Percentiles rank a stretch among this genome's conserved stretches.
Conservation (phyloP, 495 filamentous ascomycete species). For the Jackrogersella multiformis region DNA sequence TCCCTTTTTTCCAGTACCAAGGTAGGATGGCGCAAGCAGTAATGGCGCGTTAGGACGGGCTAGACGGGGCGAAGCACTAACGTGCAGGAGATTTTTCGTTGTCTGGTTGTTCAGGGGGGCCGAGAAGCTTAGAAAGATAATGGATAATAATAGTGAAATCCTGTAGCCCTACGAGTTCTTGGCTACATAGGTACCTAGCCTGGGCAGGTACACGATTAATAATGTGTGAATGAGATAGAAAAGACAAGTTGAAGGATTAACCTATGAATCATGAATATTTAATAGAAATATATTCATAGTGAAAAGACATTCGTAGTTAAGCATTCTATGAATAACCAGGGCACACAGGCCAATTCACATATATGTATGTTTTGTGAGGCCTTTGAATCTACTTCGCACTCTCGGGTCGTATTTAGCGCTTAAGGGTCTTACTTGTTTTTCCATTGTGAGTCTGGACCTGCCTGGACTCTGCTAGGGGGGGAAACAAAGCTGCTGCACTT, state of each 20-base stretch:
- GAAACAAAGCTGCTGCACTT: slow-evolving; percentile 28
- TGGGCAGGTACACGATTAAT: no score
- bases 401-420: not conserved
- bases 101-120: slow-evolving; percentile 5
- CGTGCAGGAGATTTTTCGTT: slow-evolving; percentile 1
- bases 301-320: no score
- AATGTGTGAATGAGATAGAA: not conserved
- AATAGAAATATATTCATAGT: no score
- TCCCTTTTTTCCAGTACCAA: not conserved
- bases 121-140: slow-evolving; percentile 15
- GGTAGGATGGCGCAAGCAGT: no score
- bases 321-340: slow-evolving; percentile 10
- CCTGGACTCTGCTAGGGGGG: slow-evolving; percentile 16
- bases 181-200: no score
- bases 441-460: slow-evolving; percentile 32
- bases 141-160: slow-evolving; percentile 21
- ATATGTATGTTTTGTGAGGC: slow-evolving; percentile 1
- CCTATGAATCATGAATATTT: no score
- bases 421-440: slow-evolving; percentile 7
- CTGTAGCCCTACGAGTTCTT: slow-evolving; percentile 20
- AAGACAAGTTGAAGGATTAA: not conserved
- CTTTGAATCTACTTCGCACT: not conserved
- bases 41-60: no score
- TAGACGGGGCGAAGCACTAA: slow-evolving; percentile 29
- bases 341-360: not conserved